phyloP scores from a whole-genome alignment of 345 rosid species.

The Toxicodendron radicans region DNA sequence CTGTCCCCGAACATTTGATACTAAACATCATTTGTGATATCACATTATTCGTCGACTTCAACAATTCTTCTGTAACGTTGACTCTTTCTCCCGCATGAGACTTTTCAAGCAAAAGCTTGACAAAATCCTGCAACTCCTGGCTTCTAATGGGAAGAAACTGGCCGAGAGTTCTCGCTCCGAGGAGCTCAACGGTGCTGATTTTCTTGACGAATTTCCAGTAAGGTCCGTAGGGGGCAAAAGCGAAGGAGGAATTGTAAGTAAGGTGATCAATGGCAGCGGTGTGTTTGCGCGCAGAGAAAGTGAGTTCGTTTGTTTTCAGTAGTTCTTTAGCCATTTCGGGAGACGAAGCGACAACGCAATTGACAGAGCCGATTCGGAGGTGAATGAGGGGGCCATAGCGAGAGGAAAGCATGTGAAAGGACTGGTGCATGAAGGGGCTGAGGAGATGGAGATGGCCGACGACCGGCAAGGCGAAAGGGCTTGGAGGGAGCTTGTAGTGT shows the following conservation, averaged over 20 bases:
- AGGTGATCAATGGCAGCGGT: slow-evolving; percentile 37
- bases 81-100: slow-evolving; percentile 21
- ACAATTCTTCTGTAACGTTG: slow-evolving; percentile 34
- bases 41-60: slow-evolving; percentile 38
- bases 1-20: slow-evolving; percentile 33
- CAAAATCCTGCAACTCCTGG: slow-evolving; percentile 24
- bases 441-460: slow-evolving; percentile 55
- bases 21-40: slow-evolving; percentile 51
- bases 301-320: slow-evolving; percentile 1
- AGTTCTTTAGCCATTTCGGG: slow-evolving; percentile 39
- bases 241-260: slow-evolving; percentile 45
- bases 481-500: slow-evolving; percentile 28
- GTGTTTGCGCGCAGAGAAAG: slow-evolving; percentile 34
- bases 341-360: slow-evolving; percentile 37
- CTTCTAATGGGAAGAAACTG: slow-evolving; percentile 38
- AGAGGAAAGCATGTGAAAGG: slow-evolving; percentile 25
- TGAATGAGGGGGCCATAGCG: slow-evolving; percentile 34
- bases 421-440: slow-evolving; percentile 36
- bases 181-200: slow-evolving; percentile 41
- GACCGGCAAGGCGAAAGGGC: slow-evolving; percentile 37
- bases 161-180: slow-evolving; percentile 35
- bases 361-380: slow-evolving; percentile 37
- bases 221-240: slow-evolving; percentile 40
- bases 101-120: slow-evolving; percentile 15
- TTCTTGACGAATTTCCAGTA: slow-evolving; percentile 52